Base-by-base conservation (phyloP, 768 basidiomycete genomes). In the Hygrophorus pudorinus region DNA sequence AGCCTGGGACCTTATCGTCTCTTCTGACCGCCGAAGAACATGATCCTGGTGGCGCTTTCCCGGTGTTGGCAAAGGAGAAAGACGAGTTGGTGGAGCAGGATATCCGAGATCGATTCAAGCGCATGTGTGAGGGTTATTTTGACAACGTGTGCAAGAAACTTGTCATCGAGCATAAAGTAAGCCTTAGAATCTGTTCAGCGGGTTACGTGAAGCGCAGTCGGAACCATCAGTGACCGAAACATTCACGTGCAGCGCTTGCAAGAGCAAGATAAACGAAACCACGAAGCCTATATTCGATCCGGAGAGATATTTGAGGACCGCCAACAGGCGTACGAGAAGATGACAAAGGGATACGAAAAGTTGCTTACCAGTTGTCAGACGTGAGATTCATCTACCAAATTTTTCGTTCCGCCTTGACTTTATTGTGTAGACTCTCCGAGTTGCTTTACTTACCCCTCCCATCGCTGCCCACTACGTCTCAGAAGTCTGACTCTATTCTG, bases 231-330 rank as follows among this genome's bases (percentile, higher is more conserved):
- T 24, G 38, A 32, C 42, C 16, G 38, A 35, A 33, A 28, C 37
- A 30, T 47, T 8, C 5, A 29, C 48, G 45, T 42, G 21, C 56
- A 98, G 94, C 81, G 85, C 38, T 71, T 99, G 37, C 91, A 97
- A 81, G 91, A 96, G 51, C 93, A 96, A 65, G 96, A 98, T 61
- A 82, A 83, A 50, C 75, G 85, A 41, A 99, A 99, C 55, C 94
- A 98, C 58, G 96, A 99, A 68, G 96, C 96, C 46, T 99, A 99
- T 59, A 98, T 99, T 52, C 89, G 93, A 27, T 97, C 93, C 2
- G 96, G 96, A 20, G 94, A 99, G 63, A 97, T 99, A 50, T 99
- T 99, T 53, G 96, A 99, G 58, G 96, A 99, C 60, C 79, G 96
- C 28, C 94, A 98, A 60, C 93, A 98, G 62, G 91, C 88, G 8